Evolutionary conservation across 768 basidiomycete species (phyloP), one percentile per base, ranked within the genome.

Genomic region (Ramaria sp.): DNA sequence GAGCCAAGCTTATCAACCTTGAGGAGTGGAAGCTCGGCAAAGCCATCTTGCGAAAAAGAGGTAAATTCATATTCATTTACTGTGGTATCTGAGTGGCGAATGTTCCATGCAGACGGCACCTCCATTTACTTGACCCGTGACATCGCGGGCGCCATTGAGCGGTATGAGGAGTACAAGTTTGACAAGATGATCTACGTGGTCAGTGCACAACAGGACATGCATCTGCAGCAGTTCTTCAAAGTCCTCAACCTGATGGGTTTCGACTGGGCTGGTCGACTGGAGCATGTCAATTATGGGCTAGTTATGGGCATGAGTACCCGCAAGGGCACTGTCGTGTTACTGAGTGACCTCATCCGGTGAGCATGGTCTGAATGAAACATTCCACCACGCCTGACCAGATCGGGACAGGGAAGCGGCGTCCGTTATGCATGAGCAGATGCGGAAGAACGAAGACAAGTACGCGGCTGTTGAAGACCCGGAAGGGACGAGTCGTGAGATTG

Each of bases 371-470:
- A 34, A 31, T 48, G n/a, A 13, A 33, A 24, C 2, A 6, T 11
- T 43, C n/a, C 39, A 54, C 43, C 22, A 22, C 7, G 34, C 17
- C 15, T 54, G 19, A 30, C 22, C 19, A 6, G 30, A 17, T 48
- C n/a, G 11, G 5, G 11, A 30, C 33, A 80, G 85, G 62, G 93
- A 96, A 65, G 91, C 94, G 0, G 78, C 82, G 4, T 77, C 79
- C 45, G 84, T 87, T 51, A 98, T 98, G 95, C 91, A 90, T 71
- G 92, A 94, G 59, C 91, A 94, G 71, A 99, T 99, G 95, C 77
- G 75, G 70, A 85, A 85, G 71, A 97, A 97, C 68, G 84, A 91
- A 71, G 91, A 84, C 53, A 99, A 98, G 71, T 97, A 94, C 65
- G 79, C 74, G 3, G 82, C 85, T 24, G 78, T 99, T 38, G 90